These are phyloP conservation scores for Tylopilus felleus DNA, from an alignment of 768 basidiomycete species.

Conservation along the genomic window DNA sequence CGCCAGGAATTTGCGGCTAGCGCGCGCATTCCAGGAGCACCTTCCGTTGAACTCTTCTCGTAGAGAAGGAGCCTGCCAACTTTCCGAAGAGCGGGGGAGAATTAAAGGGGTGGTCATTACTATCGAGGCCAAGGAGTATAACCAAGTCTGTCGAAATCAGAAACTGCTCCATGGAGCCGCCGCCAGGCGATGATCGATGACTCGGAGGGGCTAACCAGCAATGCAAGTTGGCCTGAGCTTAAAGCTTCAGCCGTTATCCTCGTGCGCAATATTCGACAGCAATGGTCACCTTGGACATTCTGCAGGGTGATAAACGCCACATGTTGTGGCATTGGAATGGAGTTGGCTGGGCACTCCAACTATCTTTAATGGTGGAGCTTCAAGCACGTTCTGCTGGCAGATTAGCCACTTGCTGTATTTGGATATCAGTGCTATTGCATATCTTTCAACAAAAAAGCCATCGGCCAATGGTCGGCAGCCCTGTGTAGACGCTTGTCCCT, in stretches of 20 bases:
- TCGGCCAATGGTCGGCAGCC: conserved; percentile 5
- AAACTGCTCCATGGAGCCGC: background rate
- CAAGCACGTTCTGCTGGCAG: background rate
- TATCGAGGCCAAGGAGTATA: background rate
- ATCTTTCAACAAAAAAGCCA: background rate
- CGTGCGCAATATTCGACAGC: background rate
- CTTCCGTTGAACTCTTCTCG: background rate
- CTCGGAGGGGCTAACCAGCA: background rate
- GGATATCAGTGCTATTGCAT: background rate
- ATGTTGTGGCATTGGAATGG: background rate
- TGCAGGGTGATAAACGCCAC: background rate
- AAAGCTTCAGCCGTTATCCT: background rate
- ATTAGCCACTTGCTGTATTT: conserved; percentile 12
- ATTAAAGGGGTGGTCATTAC: background rate
- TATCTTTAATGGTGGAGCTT: background rate
- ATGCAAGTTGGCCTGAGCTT: background rate
- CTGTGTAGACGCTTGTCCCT: background rate
- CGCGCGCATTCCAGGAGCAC: background rate
- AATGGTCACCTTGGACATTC: background rate
- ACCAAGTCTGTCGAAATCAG: background rate
- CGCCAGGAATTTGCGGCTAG: background rate
- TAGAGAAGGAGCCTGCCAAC: background rate
- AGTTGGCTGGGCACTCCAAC: background rate
- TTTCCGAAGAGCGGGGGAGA: background rate
- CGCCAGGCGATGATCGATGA: background rate